phyloP scores from a whole-genome alignment of 805 yeast genomes.

The Wickerhamiella kazuoi region DNA sequence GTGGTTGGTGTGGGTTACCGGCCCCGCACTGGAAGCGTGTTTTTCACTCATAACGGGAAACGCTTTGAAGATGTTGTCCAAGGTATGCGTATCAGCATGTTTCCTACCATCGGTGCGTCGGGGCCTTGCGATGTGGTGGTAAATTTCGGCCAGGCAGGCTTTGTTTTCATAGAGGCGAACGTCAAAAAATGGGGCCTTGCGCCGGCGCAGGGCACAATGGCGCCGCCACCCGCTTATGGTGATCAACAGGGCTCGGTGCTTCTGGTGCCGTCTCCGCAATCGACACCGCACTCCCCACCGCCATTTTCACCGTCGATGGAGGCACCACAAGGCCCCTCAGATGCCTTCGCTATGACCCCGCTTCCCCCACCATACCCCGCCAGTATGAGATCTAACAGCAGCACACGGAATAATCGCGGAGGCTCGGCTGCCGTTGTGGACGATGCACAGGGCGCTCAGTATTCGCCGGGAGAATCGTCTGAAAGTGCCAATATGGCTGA shows the following conservation, averaged over 20 bases:
- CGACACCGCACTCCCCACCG: constrained; percentile 4
- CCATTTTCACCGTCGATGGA: not conserved
- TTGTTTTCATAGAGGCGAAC: constrained; percentile 78
- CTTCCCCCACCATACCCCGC: constrained; percentile 5
- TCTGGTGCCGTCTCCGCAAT: constrained; percentile 28
- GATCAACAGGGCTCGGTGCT: constrained; percentile 61
- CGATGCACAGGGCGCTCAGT: too few species aligned
- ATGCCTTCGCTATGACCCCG: constrained; percentile 4
- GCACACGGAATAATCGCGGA: too few species aligned
- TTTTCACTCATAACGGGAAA: constrained; percentile 89
- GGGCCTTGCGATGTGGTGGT: constrained; percentile 72
- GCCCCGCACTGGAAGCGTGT: constrained; percentile 65
- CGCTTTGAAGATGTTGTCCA: constrained; percentile 65
- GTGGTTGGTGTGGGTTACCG: constrained; percentile 86
- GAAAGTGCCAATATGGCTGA: too few species aligned
- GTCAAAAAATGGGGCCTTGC: constrained; percentile 94
- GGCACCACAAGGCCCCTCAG: not conserved
- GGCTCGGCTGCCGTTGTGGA: too few species aligned
- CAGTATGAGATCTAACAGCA: too few species aligned
- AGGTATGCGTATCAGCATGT: constrained; percentile 54
- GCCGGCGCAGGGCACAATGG: constrained; percentile 69
- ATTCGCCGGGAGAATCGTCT: too few species aligned
- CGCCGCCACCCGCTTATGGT: constrained; percentile 89
- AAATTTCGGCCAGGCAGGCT: constrained; percentile 78
- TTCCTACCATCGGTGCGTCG: constrained; percentile 79